Base-by-base conservation (phyloP, 345 rosid species). In the Linum tenue region DNA sequence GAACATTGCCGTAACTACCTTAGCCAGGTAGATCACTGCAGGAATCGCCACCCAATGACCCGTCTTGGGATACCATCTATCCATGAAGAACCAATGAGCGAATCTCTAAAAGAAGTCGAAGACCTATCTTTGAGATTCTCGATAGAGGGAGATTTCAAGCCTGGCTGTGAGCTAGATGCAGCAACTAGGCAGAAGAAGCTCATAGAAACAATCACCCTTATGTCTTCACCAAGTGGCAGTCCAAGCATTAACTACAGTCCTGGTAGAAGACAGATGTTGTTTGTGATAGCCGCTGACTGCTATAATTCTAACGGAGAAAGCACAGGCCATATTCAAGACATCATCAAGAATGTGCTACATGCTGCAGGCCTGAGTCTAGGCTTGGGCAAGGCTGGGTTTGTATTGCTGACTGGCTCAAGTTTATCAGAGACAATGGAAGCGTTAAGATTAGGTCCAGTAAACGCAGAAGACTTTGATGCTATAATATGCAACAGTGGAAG, bases 81-180 rank as follows among this genome's bases (percentile, higher is more conserved):
- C 72, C 92, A 86, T 39, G 86, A 88, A 80, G 97, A 90, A 71
- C 90, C 89, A 12, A 80, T 84, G 85, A 89, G 96, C 60, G 95
- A 92, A 72, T 92, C 98, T 43, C 75, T 92, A 39, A 83, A 75
- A 66, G 98, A 84, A 62, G 85, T 86, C 3, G 92, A 87, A 64
- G 95, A 92, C 78, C 79, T 86, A 53, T 91, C 96, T 70, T 74
- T 89, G 72, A 81, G 85, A 77, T 85, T 92, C 77, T 87, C 96
- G 48, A 67, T 78, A 42, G 98, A 92, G 39, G 95, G 89, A 37
- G 92, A 89, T 68, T 72, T 80, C 82, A 84, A 83, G 66, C 73
- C 80, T 63, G 80, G 82, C 15, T 84, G 88, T 60, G 96, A 87
- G 73, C 70, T 80, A 14, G 95, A 89, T 72, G 85, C 85, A 72